Evolutionary conservation across 2,329 filamentous ascomycete species (phyloP).

Genomic region (Penicillium sp.): DNA sequence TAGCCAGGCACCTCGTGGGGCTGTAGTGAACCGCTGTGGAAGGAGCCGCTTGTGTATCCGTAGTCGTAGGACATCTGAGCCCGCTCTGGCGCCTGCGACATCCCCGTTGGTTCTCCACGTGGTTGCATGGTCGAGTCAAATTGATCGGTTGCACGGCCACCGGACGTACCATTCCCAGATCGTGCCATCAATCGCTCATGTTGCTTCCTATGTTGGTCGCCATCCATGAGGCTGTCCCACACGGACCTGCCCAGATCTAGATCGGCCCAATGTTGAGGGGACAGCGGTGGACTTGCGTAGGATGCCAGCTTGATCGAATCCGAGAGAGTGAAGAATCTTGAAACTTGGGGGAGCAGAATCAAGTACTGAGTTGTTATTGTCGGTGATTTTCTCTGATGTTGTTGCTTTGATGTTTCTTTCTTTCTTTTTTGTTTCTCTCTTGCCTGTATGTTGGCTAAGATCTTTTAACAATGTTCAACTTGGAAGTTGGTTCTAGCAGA

Average conservation of each 20-base stretch:
- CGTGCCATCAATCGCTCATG: conserved; percentile 65
- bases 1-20: conserved; percentile 59
- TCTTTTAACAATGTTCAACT: background rate
- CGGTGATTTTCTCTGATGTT: background rate
- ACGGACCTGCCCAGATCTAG: conserved; percentile 58
- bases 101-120: conserved; percentile 36
- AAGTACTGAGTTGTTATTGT: background rate
- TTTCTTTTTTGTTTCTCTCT: background rate
- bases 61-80: conserved; percentile 47
- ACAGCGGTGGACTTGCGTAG: conserved; percentile 62
- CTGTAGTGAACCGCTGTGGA: conserved; percentile 48
- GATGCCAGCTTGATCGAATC: conserved; percentile 62
- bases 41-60: conserved; percentile 57
- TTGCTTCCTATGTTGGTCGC: conserved; percentile 72
- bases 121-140: conserved; percentile 36
- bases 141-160: conserved; percentile 49
- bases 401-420: background rate
- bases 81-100: conserved; percentile 37
- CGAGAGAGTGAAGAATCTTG: background rate
- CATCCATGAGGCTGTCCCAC: conserved; percentile 68
- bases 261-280: conserved; percentile 62
- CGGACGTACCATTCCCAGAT: conserved; percentile 46
- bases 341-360: no score
- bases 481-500: background rate
- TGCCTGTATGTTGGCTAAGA: background rate